Percentiles rank a stretch among this genome's conserved stretches.
phyloP scores from a whole-genome alignment of 306 rosid species.

The Fragaria iinumae region DNA sequence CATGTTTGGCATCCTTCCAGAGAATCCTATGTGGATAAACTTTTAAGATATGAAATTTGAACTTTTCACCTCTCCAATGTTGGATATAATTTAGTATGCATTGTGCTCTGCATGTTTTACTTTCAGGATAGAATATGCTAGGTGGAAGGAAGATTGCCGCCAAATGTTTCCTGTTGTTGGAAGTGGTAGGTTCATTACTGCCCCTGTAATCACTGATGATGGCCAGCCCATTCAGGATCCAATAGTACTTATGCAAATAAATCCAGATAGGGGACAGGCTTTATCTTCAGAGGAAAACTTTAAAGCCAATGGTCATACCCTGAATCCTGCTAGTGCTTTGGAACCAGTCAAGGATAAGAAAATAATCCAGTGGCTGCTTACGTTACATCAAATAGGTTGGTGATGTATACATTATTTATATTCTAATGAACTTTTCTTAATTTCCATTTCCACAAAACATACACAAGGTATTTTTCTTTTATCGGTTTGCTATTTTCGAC shows the following conservation, averaged over 20 bases:
- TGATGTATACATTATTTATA: slow-evolving; percentile 15
- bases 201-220: slow-evolving; percentile 77
- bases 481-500: neutral
- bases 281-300: slow-evolving; percentile 37
- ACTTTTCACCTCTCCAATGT: neutral
- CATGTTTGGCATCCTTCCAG: neutral
- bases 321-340: slow-evolving; percentile 31
- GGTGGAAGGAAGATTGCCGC: slow-evolving; percentile 80
- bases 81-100: slow-evolving; percentile 2
- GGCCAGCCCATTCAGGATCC: slow-evolving; percentile 90
- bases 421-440: neutral
- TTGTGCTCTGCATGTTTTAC: slow-evolving; percentile 6
- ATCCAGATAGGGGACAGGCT: slow-evolving; percentile 41
- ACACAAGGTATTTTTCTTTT: neutral
- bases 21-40: neutral
- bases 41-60: neutral
- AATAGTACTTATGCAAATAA: slow-evolving; percentile 59
- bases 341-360: slow-evolving; percentile 58
- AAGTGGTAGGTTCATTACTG: slow-evolving; percentile 89
- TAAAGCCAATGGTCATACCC: slow-evolving; percentile 2
- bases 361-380: slow-evolving; percentile 90
- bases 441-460: neutral
- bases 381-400: slow-evolving; percentile 97
- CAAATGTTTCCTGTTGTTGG: slow-evolving; percentile 88
- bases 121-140: slow-evolving; percentile 73